Evolutionary conservation across 371 early-diverging fungal species (phyloP).

Genomic region (Lichtheimia ornata): DNA sequence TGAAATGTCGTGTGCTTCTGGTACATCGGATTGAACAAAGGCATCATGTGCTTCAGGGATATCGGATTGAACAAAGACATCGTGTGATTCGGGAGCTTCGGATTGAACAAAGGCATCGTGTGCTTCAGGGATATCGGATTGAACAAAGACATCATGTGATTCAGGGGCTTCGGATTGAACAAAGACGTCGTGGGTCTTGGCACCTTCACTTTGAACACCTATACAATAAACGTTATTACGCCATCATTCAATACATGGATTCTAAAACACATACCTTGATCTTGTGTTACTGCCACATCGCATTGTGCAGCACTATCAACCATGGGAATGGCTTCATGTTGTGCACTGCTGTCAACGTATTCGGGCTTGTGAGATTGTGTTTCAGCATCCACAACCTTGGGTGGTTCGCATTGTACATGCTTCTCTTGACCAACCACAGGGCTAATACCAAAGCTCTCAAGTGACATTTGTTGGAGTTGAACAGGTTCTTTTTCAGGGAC

Average conservation of each 20-base stretch:
- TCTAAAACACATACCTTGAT: constrained; percentile 10
- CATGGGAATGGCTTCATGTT: not conserved
- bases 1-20: not conserved
- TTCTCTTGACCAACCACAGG: not conserved
- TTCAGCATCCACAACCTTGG: constrained; percentile 7
- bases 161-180: constrained; percentile 14
- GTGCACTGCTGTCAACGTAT: constrained; percentile 8
- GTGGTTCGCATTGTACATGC: not conserved
- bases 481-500: not conserved
- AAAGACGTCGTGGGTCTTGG: constrained; percentile 1
- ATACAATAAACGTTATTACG: not conserved
- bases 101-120: constrained; percentile 10
- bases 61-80: constrained; percentile 14
- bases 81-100: not conserved
- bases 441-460: constrained; percentile 1
- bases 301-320: constrained; percentile 3
- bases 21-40: constrained; percentile 9
- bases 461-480: not conserved
- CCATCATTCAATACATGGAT: not conserved
- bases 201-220: constrained; percentile 7
- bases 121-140: not conserved
- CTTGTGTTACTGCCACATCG: constrained; percentile 11
- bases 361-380: constrained; percentile 6
- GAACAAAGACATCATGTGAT: not conserved
- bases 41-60: constrained; percentile 1